Conservation (phyloP, 78 protist species). For the Anaeramoeba ignava region DNA sequence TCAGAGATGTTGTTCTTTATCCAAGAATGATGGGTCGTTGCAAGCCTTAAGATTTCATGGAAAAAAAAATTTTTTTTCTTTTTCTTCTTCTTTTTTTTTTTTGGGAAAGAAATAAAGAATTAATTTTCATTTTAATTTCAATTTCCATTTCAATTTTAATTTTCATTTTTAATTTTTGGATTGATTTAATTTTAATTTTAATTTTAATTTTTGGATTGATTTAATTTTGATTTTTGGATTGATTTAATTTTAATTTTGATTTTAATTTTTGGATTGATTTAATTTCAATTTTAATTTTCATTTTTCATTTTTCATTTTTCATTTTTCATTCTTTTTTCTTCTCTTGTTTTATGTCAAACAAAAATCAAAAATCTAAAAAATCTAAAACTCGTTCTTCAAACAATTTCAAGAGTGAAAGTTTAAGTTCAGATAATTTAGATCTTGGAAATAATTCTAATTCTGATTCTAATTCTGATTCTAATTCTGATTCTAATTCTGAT, state of each 20-base stretch:
- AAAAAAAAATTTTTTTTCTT: not conserved
- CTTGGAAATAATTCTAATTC: too few species aligned
- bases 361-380: too few species aligned
- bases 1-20: constrained; percentile 77
- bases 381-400: too few species aligned
- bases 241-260: not conserved
- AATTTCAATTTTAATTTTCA: too few species aligned
- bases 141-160: constrained; percentile 1
- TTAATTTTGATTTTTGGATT: not conserved
- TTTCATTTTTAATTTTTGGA: not conserved
- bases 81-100: not conserved
- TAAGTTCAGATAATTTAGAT: too few species aligned
- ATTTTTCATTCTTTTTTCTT: too few species aligned
- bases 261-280: not conserved
- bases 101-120: not conserved
- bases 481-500: too few species aligned
- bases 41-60: constrained; percentile 50
- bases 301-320: too few species aligned
- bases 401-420: too few species aligned
- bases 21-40: constrained; percentile 66
- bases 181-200: not conserved
- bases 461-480: too few species aligned
- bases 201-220: not conserved
- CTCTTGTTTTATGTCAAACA: too few species aligned
- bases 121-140: not conserved